Conservation (phyloP, 1,284 basidiomycete species). For the Cryptococcus jaspeensis region DNA sequence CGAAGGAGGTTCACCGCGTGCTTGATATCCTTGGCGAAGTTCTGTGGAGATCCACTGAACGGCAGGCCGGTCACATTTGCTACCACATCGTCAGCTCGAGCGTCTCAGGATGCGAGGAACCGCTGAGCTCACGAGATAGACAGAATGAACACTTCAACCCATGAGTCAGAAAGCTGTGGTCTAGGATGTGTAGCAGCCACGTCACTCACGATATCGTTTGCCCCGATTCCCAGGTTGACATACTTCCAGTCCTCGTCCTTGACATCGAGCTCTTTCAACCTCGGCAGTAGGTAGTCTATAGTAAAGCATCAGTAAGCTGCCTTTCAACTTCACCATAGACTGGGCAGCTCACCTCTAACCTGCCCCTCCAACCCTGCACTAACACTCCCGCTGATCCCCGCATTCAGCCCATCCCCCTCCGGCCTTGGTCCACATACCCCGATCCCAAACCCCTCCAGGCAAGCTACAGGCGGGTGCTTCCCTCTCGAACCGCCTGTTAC, state of each 20-base stretch:
- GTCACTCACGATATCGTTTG: constrained; percentile 47
- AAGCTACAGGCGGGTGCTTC: constrained; percentile 26
- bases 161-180: constrained; percentile 9
- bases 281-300: constrained; percentile 44
- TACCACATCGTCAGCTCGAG: constrained; percentile 3
- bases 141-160: constrained; percentile 46
- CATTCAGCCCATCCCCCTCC: constrained; percentile 41
- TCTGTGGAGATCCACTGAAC: constrained; percentile 34
- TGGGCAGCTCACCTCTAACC: constrained; percentile 30
- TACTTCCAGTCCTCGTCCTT: constrained; percentile 45
- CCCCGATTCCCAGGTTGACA: constrained; percentile 50
- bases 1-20: constrained; percentile 43
- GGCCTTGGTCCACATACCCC: constrained; percentile 21
- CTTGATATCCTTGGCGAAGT: constrained; percentile 42
- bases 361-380: constrained; percentile 30
- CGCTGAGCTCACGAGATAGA: constrained; percentile 32
- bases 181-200: not conserved
- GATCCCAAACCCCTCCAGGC: constrained; percentile 13
- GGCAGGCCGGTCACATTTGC: constrained; percentile 28
- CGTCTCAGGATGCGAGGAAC: too few relatives aligned
- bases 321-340: not conserved
- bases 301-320: not conserved
- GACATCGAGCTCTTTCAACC: constrained; percentile 27
- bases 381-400: constrained; percentile 38
- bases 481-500: constrained; percentile 30